phyloP scores from a whole-genome alignment of 148 eudicot genomes.

The Fagopyrum homotropicum region DNA sequence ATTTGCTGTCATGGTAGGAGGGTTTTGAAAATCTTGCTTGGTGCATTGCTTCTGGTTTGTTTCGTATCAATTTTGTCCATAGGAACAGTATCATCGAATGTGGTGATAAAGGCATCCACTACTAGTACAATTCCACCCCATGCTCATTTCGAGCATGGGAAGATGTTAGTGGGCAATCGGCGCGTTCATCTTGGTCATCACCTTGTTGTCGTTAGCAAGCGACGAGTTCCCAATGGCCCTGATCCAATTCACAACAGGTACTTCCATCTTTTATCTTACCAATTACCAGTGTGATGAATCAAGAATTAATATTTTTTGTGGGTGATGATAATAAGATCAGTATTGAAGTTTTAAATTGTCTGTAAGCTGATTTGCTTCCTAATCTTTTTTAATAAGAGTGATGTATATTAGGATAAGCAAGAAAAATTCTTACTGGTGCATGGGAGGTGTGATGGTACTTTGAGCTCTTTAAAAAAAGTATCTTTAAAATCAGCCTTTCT shows the following conservation, averaged over 20 bases:
- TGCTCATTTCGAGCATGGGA: constrained; percentile 25
- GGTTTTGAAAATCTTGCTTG: constrained; percentile 29
- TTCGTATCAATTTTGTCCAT: constrained; percentile 37
- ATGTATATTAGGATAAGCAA: background rate
- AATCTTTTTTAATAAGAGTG: background rate
- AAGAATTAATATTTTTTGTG: background rate
- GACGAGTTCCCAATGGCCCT: constrained; percentile 89
- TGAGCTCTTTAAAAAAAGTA: constrained; percentile 15
- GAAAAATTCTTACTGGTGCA: background rate
- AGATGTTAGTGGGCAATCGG: constrained; percentile 20
- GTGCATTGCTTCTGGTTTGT: constrained; percentile 33
- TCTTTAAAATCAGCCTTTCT: constrained; percentile 15
- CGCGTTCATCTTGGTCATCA: constrained; percentile 25
- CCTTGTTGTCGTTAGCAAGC: constrained; percentile 42
- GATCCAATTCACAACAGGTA: constrained; percentile 98
- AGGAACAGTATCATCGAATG: constrained; percentile 18
- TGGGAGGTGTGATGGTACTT: constrained; percentile 5
- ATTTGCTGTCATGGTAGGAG: constrained; percentile 21
- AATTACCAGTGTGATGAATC: background rate
- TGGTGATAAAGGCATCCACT: constrained; percentile 8
- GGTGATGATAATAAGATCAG: background rate
- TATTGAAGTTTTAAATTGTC: background rate
- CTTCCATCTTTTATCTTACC: background rate
- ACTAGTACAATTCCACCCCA: background rate
- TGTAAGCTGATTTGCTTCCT: background rate